Percentiles rank a stretch among this genome's conserved stretches.
phyloP scores from a whole-genome alignment of 768 basidiomycete species.

The Russula olivacea region DNA sequence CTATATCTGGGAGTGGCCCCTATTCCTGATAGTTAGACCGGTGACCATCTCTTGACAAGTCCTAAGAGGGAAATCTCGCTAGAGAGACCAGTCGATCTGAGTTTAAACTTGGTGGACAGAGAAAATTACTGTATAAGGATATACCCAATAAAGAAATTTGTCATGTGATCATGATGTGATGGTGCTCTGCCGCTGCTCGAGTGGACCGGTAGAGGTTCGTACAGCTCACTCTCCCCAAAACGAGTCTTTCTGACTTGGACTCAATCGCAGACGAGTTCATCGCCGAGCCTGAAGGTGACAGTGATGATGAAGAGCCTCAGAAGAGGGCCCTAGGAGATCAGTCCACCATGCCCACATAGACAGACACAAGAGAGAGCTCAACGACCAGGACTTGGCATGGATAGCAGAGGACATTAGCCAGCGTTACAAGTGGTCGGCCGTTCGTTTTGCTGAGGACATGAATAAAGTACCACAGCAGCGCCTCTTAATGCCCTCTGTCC shows the following conservation, averaged over 20 bases:
- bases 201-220: slow-evolving; percentile 43
- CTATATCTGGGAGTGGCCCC: no score
- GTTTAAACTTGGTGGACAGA: no score
- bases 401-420: slow-evolving; percentile 78
- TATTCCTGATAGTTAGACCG: no score
- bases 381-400: slow-evolving; percentile 74
- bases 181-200: no score
- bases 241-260: slow-evolving; percentile 13
- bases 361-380: slow-evolving; percentile 62
- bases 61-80: no score
- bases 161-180: no score
- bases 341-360: slow-evolving; percentile 65
- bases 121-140: no score
- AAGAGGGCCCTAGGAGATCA: slow-evolving; percentile 42
- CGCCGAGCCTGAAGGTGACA: slow-evolving; percentile 52
- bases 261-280: slow-evolving; percentile 58
- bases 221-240: not conserved
- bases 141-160: no score
- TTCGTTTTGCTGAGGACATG: slow-evolving; percentile 84
- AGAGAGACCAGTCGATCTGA: no score
- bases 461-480: slow-evolving; percentile 91
- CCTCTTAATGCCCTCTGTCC: slow-evolving; percentile 91
- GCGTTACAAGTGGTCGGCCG: slow-evolving; percentile 64
- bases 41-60: no score
- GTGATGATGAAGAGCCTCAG: slow-evolving; percentile 67